Base-by-base conservation (phyloP, 345 rosid species). In the Lepidium africanum region DNA sequence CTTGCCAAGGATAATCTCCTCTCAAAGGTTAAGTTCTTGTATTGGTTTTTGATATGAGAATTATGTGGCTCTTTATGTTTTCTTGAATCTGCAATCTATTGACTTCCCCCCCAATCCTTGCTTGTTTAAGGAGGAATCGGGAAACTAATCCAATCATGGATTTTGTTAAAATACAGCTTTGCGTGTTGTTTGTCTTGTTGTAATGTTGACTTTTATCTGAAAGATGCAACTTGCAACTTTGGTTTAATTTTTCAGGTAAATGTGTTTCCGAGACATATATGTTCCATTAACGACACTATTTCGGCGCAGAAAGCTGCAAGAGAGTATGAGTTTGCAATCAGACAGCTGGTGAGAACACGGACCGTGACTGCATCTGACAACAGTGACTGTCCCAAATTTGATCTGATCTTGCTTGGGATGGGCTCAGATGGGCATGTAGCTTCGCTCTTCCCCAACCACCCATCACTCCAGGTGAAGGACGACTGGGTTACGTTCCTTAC, bases 351-450 rank as follows among this genome's bases (percentile, higher is more conserved):
- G 74, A 87, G 79, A 72, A 60, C 84, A 17, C 82, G 92, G 17
- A 82, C 82, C 45, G 81, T 90, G 67, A 58, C 77, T 57, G 91
- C 81, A 5, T 90, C 98, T 8, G 92, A 85, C 37, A 76, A 77
- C 36, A 81, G 87, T 59, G 97, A 88, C 81, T 88, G 90, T 72
- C 98, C 98, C 48, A 93, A 78, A 79, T 93, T 93, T 63, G 96
- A 93, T 72, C 87, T 93, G 55, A 78, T 88, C 65, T 94, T 90
- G 58, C 98, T 93, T 2, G 92, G 87, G 39, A 84, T 93, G 89
- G 96, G 97, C 3, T 74, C 87, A 3, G 97, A 93, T 70, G 97
- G 98, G 60, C 94, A 93, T 57, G 82, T 90, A 30, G 98, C 97
- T 58, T 88, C 97, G 2, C 86, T 90, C 53, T 92, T 88, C 66